Conservation (phyloP, 352 stramenopile species). For the Globisporangium megalacanthum region DNA sequence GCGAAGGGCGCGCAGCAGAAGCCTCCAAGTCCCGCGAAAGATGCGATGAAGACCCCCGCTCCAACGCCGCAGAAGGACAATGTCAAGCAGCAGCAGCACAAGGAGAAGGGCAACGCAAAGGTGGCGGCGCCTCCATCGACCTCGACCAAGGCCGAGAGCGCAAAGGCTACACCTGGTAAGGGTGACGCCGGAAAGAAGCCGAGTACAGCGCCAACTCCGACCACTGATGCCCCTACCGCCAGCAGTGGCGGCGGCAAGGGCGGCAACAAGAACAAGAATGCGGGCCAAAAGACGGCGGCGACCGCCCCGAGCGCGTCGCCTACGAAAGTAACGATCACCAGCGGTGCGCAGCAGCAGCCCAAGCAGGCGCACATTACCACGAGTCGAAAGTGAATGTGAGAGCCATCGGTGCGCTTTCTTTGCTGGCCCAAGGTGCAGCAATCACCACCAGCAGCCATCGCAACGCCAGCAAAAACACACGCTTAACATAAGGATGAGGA, state of each 20-base stretch:
- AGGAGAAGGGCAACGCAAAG: neutral
- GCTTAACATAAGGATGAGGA: no score
- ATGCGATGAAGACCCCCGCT: slow-evolving; percentile 1
- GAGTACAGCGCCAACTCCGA: neutral
- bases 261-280: slow-evolving; percentile 6
- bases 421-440: no score
- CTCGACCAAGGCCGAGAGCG: neutral
- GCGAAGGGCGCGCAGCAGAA: slow-evolving; percentile 7
- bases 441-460: no score
- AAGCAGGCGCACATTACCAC: slow-evolving; percentile 9
- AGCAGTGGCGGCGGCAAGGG: slow-evolving; percentile 4
- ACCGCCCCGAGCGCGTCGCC: slow-evolving; percentile 2
- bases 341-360: slow-evolving; percentile 2
- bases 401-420: no score
- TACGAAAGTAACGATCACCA: neutral
- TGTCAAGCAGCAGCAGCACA: neutral
- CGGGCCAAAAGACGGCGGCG: neutral
- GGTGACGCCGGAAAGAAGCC: neutral
- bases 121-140: neutral
- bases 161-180: neutral
- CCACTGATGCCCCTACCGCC: neutral
- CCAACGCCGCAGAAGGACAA: slow-evolving; percentile 4
- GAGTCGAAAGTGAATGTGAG: slow-evolving; percentile 11
- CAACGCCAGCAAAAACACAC: no score
- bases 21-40: neutral